Base-by-base conservation (phyloP, 2,329 filamentous ascomycete species). In the Penicillium crustosum region DNA sequence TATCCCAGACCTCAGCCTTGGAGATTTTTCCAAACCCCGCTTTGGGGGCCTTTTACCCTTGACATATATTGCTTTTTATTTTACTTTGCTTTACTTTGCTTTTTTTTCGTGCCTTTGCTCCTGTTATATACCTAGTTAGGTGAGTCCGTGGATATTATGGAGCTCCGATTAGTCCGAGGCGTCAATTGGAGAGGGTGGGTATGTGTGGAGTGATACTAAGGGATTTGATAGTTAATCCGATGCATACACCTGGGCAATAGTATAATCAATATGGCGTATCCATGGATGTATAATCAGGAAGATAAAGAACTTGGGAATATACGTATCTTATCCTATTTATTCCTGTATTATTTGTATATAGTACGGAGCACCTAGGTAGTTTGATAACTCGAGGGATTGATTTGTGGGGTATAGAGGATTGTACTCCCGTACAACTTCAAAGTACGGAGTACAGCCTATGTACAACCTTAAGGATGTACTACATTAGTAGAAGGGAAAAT, bases 21-120 rank as follows among this genome's bases (percentile, higher is more conserved):
- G 44, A 49, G 10, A n/a, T n/a, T 15, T 15, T 15, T n/a, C 2
- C 50, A 53, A 55, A 55, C 53, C 53, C 53, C 53, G 53, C 53
- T 51, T 51, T 43, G 13, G 31, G 12, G 31, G 13, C 47, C 47
- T 29, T 44, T 55, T 43, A 31, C 12, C 52, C 33, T 19, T 1
- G 4, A 12, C 12, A 39, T 27, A 21, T 25, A 6, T 49, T 23
- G 25, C 8, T 19, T 8, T 21, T 10, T 21, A 1, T 3, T 15
- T 35, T 27, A 13, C 1, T 12, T 27, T 10, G 6, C 1, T n/a
- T 25, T 19, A 13, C 17, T 12, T 19, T 23, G n/a, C 15, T 3
- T 7, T 44, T 21, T 5, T 1, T 25, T 25, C 4, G 31, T 15
- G 31, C 31, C 31, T 33, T 31, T 31, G 10, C 4, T 2, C 13